A percentile compares a stretch with the other conserved stretches of the same genome.
These are phyloP conservation scores for Boletus reticulatus DNA, from an alignment of 768 basidiomycete genomes.

Conservation along the genomic window DNA sequence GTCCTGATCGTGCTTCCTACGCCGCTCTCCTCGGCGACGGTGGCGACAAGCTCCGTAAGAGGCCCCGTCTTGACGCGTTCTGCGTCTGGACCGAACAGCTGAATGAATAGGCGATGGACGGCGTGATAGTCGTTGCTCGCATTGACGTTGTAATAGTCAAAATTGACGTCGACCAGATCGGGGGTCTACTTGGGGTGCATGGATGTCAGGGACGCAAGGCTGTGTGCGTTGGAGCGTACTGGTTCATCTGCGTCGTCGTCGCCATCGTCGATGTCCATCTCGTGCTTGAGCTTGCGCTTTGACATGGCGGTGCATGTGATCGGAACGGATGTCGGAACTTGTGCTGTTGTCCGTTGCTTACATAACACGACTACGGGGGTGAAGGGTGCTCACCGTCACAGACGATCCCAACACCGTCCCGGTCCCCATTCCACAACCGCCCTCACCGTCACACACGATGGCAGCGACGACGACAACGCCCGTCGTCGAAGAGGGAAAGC, in stretches of 20 bases:
- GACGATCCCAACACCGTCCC: not conserved
- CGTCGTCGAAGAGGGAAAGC: slow-evolving; percentile 73
- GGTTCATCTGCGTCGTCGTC: slow-evolving; percentile 37
- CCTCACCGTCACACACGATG: slow-evolving; percentile 18
- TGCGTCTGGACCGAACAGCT: slow-evolving; percentile 74
- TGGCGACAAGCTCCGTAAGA: slow-evolving; percentile 76
- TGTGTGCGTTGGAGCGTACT: slow-evolving; percentile 29
- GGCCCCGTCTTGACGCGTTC: slow-evolving; percentile 67
- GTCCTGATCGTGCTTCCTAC: slow-evolving; percentile 92
- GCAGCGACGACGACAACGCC: slow-evolving; percentile 28
- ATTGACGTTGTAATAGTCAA: slow-evolving; percentile 92
- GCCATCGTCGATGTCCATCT: slow-evolving; percentile 35
- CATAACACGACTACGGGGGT: slow-evolving; percentile 10
- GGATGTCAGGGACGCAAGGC: slow-evolving; percentile 1
- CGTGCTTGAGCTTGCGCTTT: slow-evolving; percentile 50
- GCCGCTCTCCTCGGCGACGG: slow-evolving; percentile 65
- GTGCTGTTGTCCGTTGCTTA: slow-evolving; percentile 6
- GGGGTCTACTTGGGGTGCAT: slow-evolving; percentile 11
- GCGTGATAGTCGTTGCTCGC: slow-evolving; percentile 83
- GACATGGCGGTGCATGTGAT: slow-evolving; percentile 35
- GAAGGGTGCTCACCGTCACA: not conserved
- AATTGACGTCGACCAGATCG: slow-evolving; percentile 37
- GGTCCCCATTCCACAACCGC: not conserved
- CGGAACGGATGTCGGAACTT: too few species aligned
- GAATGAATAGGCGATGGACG: slow-evolving; percentile 66